phyloP scores from a whole-genome alignment of 495 filamentous ascomycete species.

The Talaromyces nanjingensis region DNA sequence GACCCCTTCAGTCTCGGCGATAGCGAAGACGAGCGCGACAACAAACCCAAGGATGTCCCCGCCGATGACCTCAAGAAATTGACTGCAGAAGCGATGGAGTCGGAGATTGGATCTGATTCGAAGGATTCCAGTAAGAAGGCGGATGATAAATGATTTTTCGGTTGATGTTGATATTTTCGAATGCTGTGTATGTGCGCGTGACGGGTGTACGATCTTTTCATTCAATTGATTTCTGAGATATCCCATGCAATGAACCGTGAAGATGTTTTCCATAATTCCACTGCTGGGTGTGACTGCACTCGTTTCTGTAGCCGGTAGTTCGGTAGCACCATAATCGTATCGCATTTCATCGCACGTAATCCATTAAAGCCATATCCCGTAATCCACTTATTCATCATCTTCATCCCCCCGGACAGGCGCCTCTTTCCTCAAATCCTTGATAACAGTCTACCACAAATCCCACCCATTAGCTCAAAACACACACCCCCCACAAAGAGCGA shows the following conservation, averaged over 20 bases:
- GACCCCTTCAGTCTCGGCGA: slow-evolving; percentile 96
- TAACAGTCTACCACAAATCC: slow-evolving; percentile 49
- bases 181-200: not conserved
- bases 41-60: slow-evolving; percentile 55
- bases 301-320: not conserved
- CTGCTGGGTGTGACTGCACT: not conserved
- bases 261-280: not conserved
- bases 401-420: slow-evolving; percentile 15
- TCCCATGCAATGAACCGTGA: not conserved
- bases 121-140: slow-evolving; percentile 24
- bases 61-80: slow-evolving; percentile 65
- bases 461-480: slow-evolving; percentile 6
- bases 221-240: slow-evolving; percentile 8
- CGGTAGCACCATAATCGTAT: not conserved
- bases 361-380: not conserved
- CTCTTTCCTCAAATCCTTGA: slow-evolving; percentile 66
- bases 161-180: not conserved
- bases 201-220: not conserved
- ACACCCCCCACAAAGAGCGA: too few relatives aligned
- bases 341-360: not conserved
- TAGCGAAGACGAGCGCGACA: slow-evolving; percentile 89
- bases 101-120: slow-evolving; percentile 21
- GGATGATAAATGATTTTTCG: slow-evolving; percentile 10
- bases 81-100: slow-evolving; percentile 50
- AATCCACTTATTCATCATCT: not conserved